These are phyloP conservation scores for Niebla homalea DNA, from an alignment of 495 filamentous ascomycete genomes.

Conservation along the genomic window DNA sequence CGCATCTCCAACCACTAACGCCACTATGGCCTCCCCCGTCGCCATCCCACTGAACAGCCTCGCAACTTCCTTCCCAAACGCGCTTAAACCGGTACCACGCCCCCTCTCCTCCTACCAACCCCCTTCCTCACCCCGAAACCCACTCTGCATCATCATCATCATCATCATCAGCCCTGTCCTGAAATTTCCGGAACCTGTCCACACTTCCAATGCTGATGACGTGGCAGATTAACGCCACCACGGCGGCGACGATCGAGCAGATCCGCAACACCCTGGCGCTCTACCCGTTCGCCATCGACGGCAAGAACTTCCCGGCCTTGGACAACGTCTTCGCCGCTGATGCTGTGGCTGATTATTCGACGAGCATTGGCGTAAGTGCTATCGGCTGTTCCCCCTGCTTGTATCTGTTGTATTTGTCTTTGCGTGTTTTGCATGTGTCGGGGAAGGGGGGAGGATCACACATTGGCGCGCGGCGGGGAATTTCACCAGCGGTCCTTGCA, in stretches of 20 bases:
- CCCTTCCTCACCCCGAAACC: no score
- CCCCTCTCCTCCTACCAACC: background rate
- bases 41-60: background rate
- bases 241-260: background rate
- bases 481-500: no score
- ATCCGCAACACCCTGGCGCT: conserved; percentile 23
- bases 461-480: no score
- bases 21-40: background rate
- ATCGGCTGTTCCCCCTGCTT: no score
- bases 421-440: no score
- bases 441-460: no score
- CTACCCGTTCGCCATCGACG: conserved; percentile 24
- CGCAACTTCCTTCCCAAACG: background rate
- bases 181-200: background rate
- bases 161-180: background rate
- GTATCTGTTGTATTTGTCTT: no score
- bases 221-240: background rate
- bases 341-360: conserved; percentile 24
- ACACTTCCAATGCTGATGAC: background rate
- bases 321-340: conserved; percentile 20
- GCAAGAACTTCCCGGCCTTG: conserved; percentile 23
- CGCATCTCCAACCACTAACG: background rate
- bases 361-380: conserved; percentile 10
- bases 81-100: background rate
- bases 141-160: background rate